Evolutionary conservation across 345 rosid genomes (phyloP).

Genomic region (Mangifera indica): DNA sequence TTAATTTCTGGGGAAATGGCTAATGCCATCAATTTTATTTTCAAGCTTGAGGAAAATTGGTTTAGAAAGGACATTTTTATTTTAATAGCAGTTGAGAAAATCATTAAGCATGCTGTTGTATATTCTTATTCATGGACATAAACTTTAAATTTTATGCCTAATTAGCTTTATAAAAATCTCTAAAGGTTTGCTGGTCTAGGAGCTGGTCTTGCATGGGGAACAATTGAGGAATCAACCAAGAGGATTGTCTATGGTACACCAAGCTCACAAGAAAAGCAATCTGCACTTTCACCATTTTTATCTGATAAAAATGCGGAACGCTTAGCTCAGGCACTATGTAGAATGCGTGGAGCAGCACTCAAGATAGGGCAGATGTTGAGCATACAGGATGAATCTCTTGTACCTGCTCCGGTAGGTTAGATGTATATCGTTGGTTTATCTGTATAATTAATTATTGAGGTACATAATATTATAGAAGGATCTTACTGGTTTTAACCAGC

Average conservation of each 20-base stretch:
- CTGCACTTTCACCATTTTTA: conserved; percentile 67
- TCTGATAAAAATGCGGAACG: conserved; percentile 93
- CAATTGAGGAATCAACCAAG: conserved; percentile 80
- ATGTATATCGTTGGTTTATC: background rate
- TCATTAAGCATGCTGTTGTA: background rate
- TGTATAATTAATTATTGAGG: background rate
- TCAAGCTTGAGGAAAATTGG: background rate
- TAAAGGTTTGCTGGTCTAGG: conserved; percentile 98
- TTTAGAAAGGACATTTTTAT: background rate
- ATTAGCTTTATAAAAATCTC: conserved; percentile 33
- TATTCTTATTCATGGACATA: background rate
- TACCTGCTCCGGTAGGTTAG: conserved; percentile 84
- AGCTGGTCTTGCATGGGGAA: conserved; percentile 98
- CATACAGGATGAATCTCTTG: conserved; percentile 94
- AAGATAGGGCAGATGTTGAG: conserved; percentile 97
- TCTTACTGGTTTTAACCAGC: background rate
- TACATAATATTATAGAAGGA: background rate
- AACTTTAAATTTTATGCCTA: conserved; percentile 12
- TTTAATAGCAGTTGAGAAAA: background rate
- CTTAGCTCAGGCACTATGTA: conserved; percentile 82
- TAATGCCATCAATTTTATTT: background rate
- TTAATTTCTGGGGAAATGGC: background rate
- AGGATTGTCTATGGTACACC: conserved; percentile 77
- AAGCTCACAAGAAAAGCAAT: conserved; percentile 47
- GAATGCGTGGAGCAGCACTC: conserved; percentile 99